Evolutionary conservation across 2,329 filamentous ascomycete species (phyloP).

Genomic region (Diaporthe sp.): DNA sequence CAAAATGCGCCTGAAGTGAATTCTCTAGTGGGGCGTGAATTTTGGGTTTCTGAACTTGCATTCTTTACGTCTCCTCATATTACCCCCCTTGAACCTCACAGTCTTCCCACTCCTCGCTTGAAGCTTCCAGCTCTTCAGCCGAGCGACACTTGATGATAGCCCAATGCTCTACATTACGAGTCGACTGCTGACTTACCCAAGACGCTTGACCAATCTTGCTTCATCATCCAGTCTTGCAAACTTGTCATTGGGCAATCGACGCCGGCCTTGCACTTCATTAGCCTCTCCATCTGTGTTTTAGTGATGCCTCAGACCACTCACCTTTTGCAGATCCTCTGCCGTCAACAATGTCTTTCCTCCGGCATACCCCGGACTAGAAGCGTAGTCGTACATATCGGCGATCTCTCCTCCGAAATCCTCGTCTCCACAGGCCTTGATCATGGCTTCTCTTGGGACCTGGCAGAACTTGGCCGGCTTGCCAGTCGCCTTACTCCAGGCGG

Average conservation of each 20-base stretch:
- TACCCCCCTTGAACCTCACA: too few species aligned
- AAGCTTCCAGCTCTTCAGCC: not conserved
- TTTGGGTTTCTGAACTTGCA: too few species aligned
- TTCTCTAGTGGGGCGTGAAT: too few species aligned
- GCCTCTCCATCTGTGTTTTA: not conserved
- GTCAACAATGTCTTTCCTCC: slow-evolving; percentile 58
- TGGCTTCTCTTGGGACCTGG: slow-evolving; percentile 55
- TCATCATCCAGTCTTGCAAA: slow-evolving; percentile 51
- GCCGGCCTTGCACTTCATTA: slow-evolving; percentile 49
- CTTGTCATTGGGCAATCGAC: slow-evolving; percentile 59
- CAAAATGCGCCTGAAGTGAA: too few species aligned
- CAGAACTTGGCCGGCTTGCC: slow-evolving; percentile 52
- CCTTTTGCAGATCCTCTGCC: slow-evolving; percentile 58
- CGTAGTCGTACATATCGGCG: slow-evolving; percentile 61
- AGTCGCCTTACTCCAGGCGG: slow-evolving; percentile 55
- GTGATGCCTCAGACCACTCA: slow-evolving; percentile 43
- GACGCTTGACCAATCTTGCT: slow-evolving; percentile 50
- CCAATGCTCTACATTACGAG: not conserved
- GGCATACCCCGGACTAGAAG: slow-evolving; percentile 62
- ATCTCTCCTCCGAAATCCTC: slow-evolving; percentile 58
- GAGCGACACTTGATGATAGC: not conserved
- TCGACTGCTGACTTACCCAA: not conserved
- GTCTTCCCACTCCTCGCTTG: too few species aligned
- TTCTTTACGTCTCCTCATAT: too few species aligned
- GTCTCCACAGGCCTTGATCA: slow-evolving; percentile 54